phyloP scores from a whole-genome alignment of 2,329 filamentous ascomycete species.

The Dothistroma septosporum region DNA sequence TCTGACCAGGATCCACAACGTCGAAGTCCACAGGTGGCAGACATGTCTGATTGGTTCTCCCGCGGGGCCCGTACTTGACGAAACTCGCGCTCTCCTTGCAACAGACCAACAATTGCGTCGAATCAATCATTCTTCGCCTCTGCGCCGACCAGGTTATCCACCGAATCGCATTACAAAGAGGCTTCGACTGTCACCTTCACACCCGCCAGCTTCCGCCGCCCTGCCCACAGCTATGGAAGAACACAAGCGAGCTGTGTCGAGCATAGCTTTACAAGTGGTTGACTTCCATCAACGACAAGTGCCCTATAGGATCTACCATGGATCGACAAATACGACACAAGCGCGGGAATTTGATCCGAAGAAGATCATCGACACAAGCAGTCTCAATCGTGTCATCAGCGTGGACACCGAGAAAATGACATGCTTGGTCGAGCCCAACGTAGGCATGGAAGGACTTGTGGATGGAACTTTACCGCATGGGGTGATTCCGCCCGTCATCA shows the following conservation, averaged over 20 bases:
- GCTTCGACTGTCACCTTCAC: too few species aligned
- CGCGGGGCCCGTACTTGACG: background rate
- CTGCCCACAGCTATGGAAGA: slow-evolving; percentile 9
- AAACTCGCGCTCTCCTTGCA: background rate
- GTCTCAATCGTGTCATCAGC: slow-evolving; percentile 45
- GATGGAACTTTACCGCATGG: slow-evolving; percentile 53
- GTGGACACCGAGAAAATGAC: slow-evolving; percentile 43
- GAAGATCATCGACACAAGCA: slow-evolving; percentile 47
- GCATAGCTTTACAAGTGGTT: slow-evolving; percentile 11
- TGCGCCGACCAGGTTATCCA: background rate
- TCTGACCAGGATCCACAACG: background rate
- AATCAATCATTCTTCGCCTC: background rate
- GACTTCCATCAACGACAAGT: slow-evolving; percentile 45
- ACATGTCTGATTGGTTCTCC: background rate
- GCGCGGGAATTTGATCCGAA: slow-evolving; percentile 34
- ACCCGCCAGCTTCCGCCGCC: background rate
- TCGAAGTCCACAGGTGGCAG: too few species aligned
- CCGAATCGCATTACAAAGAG: background rate
- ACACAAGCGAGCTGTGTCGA: slow-evolving; percentile 13
- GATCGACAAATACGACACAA: slow-evolving; percentile 52
- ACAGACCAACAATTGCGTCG: background rate
- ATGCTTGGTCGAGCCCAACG: slow-evolving; percentile 62
- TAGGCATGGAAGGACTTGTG: slow-evolving; percentile 63
- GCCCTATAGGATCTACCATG: slow-evolving; percentile 55
- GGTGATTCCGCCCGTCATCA: slow-evolving; percentile 61